Evolutionary conservation across 345 rosid genomes (phyloP).

Genomic region (Eucalyptus lansdowneana): DNA sequence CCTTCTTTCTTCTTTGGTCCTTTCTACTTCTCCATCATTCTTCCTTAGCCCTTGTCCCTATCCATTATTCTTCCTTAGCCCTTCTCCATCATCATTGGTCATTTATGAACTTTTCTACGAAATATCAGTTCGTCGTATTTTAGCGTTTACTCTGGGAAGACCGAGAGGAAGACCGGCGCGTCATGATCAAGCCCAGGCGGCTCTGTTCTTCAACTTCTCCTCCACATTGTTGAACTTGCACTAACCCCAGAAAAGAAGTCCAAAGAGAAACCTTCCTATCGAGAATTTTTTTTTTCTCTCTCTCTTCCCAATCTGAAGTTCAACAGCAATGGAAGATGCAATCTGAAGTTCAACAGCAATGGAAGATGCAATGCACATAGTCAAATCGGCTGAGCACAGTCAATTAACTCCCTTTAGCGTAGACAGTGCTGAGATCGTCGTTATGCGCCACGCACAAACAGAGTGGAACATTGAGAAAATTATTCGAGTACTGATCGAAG

Average conservation of each 20-base stretch:
- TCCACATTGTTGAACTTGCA: not conserved
- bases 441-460: slow-evolving; percentile 9
- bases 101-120: not conserved
- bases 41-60: too few species aligned
- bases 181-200: not conserved
- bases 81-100: not conserved
- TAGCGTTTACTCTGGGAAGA: not conserved
- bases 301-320: not conserved
- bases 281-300: too few species aligned
- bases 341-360: not conserved
- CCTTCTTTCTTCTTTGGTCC: not conserved
- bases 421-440: slow-evolving; percentile 2
- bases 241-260: too few species aligned
- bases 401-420: not conserved
- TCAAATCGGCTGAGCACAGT: not conserved
- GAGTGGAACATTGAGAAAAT: slow-evolving; percentile 6
- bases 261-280: too few species aligned
- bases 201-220: not conserved
- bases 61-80: too few species aligned
- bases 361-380: not conserved
- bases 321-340: not conserved
- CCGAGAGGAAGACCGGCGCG: not conserved
- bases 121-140: not conserved
- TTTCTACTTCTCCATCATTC: not conserved
- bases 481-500: not conserved